phyloP scores from a whole-genome alignment of 1,284 basidiomycete genomes.

The Papiliotrema laurentii region DNA sequence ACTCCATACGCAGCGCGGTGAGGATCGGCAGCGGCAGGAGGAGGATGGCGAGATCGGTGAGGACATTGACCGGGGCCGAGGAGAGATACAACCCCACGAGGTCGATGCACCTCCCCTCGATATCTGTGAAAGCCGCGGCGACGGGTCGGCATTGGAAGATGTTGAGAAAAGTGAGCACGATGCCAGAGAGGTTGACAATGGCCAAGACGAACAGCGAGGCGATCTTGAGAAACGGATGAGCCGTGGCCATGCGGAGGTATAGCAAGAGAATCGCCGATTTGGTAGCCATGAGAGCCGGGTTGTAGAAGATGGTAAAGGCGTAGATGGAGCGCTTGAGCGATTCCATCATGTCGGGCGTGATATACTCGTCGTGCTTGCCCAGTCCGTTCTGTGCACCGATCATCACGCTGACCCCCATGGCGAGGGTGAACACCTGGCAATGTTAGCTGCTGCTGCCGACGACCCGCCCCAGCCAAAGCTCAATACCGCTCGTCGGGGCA shows the following conservation, averaged over 20 bases:
- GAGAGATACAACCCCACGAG: constrained; percentile 42
- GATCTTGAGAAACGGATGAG: constrained; percentile 38
- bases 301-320: constrained; percentile 45
- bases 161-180: constrained; percentile 43
- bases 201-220: constrained; percentile 36
- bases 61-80: constrained; percentile 44
- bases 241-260: constrained; percentile 46
- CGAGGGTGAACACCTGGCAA: constrained; percentile 31
- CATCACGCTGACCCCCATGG: constrained; percentile 30
- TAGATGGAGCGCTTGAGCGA: constrained; percentile 34
- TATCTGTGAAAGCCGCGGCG: constrained; percentile 26
- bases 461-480: no score
- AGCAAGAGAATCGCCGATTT: constrained; percentile 45
- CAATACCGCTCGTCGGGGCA: no score
- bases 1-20: constrained; percentile 42
- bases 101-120: constrained; percentile 35
- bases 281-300: constrained; percentile 42
- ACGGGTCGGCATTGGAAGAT: constrained; percentile 46
- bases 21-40: constrained; percentile 45
- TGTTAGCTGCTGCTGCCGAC: constrained; percentile 4
- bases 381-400: constrained; percentile 33
- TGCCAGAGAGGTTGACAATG: constrained; percentile 40
- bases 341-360: constrained; percentile 14
- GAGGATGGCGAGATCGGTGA: constrained; percentile 46
- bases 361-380: constrained; percentile 33